Base-by-base conservation (phyloP, 306 rosid species). In the Comarum palustre region DNA sequence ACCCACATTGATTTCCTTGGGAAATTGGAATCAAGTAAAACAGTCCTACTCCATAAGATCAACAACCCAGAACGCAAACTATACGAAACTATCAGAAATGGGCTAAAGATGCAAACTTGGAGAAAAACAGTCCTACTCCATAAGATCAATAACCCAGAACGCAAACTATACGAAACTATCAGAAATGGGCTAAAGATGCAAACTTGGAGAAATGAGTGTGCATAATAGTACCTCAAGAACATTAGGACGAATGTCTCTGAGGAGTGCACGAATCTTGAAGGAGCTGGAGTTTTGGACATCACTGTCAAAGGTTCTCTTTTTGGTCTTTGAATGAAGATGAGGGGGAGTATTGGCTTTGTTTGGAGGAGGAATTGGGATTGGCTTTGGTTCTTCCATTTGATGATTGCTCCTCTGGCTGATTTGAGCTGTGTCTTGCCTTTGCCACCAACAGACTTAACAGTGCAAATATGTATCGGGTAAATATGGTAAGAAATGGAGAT, bases 191-290 rank as follows among this genome's bases (percentile, higher is more conserved):
- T 8, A 66, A 75, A 43, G 32, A 51, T 34, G 67, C 38, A 52
- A 12, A 29, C 2, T 36, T 76, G 59, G 20, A 54, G 29, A 47
- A 27, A 61, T 52, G 76, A 58, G 71, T 8, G 22, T 58, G 46
- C 54, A 13, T 7, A 54, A 24, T 10, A 0, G 22, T 75, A 93
- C 97, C 96, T 90, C 77, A 42, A 90, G 45, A 31, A 90, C 85
- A 72, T 74, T 87, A 65, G 97, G 97, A 41, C 98, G 98, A 72
- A 93, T 87, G 69, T 89, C 92, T 41, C 74, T 84, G 80, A 89
- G 66, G 64, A 90, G 29, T 3, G 86, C 81, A 8, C 96, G 97
- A 59, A 93, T 71, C 81, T 90, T 93, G 77, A 83, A 72, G 80
- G 57, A 75, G 61, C 59, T 78, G 71, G 90, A 80, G 65, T 78